phyloP scores from a whole-genome alignment of 495 filamentous ascomycete genomes.

The Podospora sp. region DNA sequence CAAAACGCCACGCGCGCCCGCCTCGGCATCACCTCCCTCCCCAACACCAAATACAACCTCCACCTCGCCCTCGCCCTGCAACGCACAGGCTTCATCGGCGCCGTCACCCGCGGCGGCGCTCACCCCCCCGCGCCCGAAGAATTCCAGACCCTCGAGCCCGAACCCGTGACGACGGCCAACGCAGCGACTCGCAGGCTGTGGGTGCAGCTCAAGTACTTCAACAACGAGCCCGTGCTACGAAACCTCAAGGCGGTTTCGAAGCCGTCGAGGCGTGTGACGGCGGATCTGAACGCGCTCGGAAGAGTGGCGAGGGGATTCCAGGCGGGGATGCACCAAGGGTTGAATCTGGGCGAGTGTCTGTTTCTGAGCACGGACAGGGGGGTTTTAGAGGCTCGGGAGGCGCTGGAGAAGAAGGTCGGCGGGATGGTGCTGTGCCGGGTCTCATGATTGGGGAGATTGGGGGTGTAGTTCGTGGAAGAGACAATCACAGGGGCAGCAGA shows the following conservation, averaged over 20 bases:
- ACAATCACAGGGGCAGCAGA: background rate
- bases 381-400: slow-evolving; percentile 84
- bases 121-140: slow-evolving; percentile 61
- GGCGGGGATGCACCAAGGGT: slow-evolving; percentile 65
- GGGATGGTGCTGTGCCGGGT: slow-evolving; percentile 82
- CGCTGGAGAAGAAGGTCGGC: slow-evolving; percentile 79
- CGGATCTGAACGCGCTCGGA: slow-evolving; percentile 61
- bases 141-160: slow-evolving; percentile 54
- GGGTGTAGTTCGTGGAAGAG: slow-evolving; percentile 12
- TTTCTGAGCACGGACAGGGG: slow-evolving; percentile 79
- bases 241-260: slow-evolving; percentile 72
- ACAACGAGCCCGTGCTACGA: slow-evolving; percentile 79
- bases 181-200: slow-evolving; percentile 77
- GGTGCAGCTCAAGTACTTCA: slow-evolving; percentile 93
- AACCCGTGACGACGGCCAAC: slow-evolving; percentile 76
- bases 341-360: slow-evolving; percentile 82
- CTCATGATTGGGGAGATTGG: slow-evolving; percentile 37
- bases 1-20: slow-evolving; percentile 89
- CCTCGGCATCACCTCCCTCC: slow-evolving; percentile 84
- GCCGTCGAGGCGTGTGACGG: slow-evolving; percentile 71
- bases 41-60: slow-evolving; percentile 79
- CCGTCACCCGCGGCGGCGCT: slow-evolving; percentile 76
- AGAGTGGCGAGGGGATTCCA: slow-evolving; percentile 67
- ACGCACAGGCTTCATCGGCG: slow-evolving; percentile 76
- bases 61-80: slow-evolving; percentile 76